phyloP scores from a whole-genome alignment of 495 filamentous ascomycete species.

The Beverwykella pulmonaria region DNA sequence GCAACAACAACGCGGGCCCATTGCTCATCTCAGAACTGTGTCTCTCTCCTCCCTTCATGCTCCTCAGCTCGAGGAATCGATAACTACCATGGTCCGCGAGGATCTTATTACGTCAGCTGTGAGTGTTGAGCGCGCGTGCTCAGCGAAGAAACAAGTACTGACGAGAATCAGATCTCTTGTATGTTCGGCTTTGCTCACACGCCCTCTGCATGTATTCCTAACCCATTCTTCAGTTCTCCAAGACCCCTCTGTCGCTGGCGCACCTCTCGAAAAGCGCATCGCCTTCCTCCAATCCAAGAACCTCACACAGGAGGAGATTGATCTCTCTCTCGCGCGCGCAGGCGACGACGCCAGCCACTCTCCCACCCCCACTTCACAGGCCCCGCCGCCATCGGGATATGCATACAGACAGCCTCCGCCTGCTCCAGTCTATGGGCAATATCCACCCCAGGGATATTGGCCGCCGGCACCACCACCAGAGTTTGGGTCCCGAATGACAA shows the following conservation, averaged over 20 bases:
- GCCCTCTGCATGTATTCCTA: neutral
- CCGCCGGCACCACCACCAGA: constrained; percentile 67
- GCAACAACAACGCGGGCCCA: neutral
- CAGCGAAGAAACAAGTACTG: constrained; percentile 10
- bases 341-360: constrained; percentile 57
- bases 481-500: constrained; percentile 44
- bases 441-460: constrained; percentile 67
- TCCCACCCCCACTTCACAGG: constrained; percentile 45
- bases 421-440: constrained; percentile 64
- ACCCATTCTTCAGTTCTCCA: constrained; percentile 68
- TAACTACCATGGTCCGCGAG: constrained; percentile 48
- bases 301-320: constrained; percentile 92
- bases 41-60: neutral
- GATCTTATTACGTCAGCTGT: constrained; percentile 49
- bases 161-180: constrained; percentile 58
- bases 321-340: constrained; percentile 74
- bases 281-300: constrained; percentile 97
- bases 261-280: constrained; percentile 88
- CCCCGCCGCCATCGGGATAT: constrained; percentile 45
- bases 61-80: neutral
- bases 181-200: constrained; percentile 29
- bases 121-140: constrained; percentile 20
- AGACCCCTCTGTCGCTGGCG: constrained; percentile 86
- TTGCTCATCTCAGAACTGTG: neutral
- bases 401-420: constrained; percentile 53